Evolutionary conservation across 768 basidiomycete genomes (phyloP).

Genomic region (Tylopilus felleus): DNA sequence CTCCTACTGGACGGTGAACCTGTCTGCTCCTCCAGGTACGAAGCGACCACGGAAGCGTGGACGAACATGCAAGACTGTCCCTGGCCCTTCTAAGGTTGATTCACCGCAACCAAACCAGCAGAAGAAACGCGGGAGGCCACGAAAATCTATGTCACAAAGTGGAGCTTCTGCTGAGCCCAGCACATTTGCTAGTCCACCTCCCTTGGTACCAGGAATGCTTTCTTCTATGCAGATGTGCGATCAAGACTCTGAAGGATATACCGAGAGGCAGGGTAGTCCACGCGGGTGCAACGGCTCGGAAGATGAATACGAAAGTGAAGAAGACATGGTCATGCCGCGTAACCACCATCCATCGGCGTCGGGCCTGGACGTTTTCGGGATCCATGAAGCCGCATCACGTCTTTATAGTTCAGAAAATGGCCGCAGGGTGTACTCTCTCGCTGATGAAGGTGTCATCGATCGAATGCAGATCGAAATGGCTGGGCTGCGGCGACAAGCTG

Average conservation of each 20-base stretch:
- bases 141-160: slow-evolving; percentile 25
- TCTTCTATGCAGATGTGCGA: slow-evolving; percentile 28
- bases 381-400: slow-evolving; percentile 36
- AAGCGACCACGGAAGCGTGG: slow-evolving; percentile 83
- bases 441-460: slow-evolving; percentile 49
- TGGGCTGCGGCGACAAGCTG: slow-evolving; percentile 59
- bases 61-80: slow-evolving; percentile 48
- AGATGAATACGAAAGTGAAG: slow-evolving; percentile 64
- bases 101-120: slow-evolving; percentile 13
- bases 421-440: slow-evolving; percentile 22
- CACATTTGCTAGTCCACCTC: slow-evolving; percentile 13
- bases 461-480: slow-evolving; percentile 65
- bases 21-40: slow-evolving; percentile 79
- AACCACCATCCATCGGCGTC: slow-evolving; percentile 40
- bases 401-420: slow-evolving; percentile 39
- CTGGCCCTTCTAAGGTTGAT: slow-evolving; percentile 15
- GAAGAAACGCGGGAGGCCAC: slow-evolving; percentile 43
- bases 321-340: slow-evolving; percentile 50
- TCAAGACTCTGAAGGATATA: slow-evolving; percentile 38
- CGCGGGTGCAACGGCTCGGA: slow-evolving; percentile 44
- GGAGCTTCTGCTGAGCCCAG: slow-evolving; percentile 18
- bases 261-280: slow-evolving; percentile 37
- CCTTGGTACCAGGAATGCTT: slow-evolving; percentile 19
- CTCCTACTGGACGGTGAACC: slow-evolving; percentile 89
- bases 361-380: slow-evolving; percentile 37